Evolutionary conservation across 129 eudicot species (phyloP).

Genomic region (Flaveria brownii): DNA sequence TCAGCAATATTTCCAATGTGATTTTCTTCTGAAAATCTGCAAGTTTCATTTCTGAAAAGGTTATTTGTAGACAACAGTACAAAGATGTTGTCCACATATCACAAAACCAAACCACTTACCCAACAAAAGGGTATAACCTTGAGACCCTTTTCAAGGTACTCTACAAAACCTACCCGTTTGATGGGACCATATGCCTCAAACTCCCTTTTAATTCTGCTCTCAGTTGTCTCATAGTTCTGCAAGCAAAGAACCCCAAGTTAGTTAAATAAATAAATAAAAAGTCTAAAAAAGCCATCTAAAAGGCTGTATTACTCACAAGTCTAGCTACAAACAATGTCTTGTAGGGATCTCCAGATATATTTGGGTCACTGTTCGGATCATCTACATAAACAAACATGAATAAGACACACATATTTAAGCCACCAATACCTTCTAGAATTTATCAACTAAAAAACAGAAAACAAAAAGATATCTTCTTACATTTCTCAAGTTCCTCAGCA

Average conservation of each 20-base stretch:
- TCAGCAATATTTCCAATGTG: neutral
- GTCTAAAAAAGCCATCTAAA: slow-evolving; percentile 5
- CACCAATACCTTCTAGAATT: slow-evolving; percentile 2
- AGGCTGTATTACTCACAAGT: slow-evolving; percentile 64
- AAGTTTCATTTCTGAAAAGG: neutral
- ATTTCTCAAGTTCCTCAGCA: slow-evolving; percentile 91
- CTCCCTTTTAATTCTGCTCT: slow-evolving; percentile 98
- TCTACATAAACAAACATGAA: slow-evolving; percentile 46
- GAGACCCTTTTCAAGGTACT: slow-evolving; percentile 66
- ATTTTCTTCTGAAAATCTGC: neutral
- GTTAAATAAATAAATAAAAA: neutral
- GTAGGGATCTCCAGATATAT: slow-evolving; percentile 95
- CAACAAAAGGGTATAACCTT: slow-evolving; percentile 73
- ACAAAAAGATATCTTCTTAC: slow-evolving; percentile 32
- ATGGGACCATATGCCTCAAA: slow-evolving; percentile 99
- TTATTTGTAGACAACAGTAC: slow-evolving; percentile 16
- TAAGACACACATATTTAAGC: neutral
- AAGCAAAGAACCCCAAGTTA: slow-evolving; percentile 19
- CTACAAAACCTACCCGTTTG: slow-evolving; percentile 95
- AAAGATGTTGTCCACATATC: slow-evolving; percentile 24
- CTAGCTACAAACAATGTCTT: slow-evolving; percentile 88
- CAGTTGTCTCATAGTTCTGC: slow-evolving; percentile 97
- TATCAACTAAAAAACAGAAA: neutral
- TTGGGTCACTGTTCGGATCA: slow-evolving; percentile 85
- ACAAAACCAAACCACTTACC: slow-evolving; percentile 70